Evolutionary conservation across 768 basidiomycete species (phyloP), one percentile per base, ranked within the genome.

Genomic region (Lyophyllum decastes): DNA sequence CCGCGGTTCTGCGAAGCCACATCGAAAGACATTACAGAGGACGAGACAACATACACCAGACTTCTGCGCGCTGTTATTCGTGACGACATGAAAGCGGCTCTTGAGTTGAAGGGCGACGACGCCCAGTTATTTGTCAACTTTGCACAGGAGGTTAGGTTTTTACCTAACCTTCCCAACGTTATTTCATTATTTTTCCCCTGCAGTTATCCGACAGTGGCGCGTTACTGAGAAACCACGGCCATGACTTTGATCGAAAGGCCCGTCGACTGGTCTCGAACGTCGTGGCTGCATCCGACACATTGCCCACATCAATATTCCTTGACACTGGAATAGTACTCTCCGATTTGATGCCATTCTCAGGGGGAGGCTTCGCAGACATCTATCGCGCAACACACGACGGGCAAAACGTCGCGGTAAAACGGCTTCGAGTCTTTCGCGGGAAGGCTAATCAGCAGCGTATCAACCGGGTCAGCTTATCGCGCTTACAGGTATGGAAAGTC

Each of bases 291-390:
- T 68, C 62, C 27, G 65, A 66, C 44, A 64, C 56, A 7, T 52
- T 72, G 12, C 70, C 69, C 2, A 44, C 62, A 12, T 67, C 69
- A 34, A 48, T 70, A 4, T 65, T 64, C 35, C 63, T 73, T 22
- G 46, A 48, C 5, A 14, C 17, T 2, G 70, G 68, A 5, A 64
- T 70, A 6, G 54, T 51, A 16, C 57, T 64, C 1, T 47, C 59
- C 4, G 69, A 66, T 1, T 59, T 60, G 26, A 60, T 70, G 26
- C 61, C 69, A 2, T 60, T 62, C 2, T 66, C 61, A 47, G 65
- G 66, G 6, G 72, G 72, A 11, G 65, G 68, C 0, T 70, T 71
- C 49, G 70, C 64, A 12, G 72, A 73, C 49, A 68, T 73, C 1
- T 70, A 66, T 34, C 57, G 65, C 16, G 68, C 61, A 0, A 59